Conservation (phyloP, 2,329 filamentous ascomycete species). For the Teratosphaeria epicoccoides region DNA sequence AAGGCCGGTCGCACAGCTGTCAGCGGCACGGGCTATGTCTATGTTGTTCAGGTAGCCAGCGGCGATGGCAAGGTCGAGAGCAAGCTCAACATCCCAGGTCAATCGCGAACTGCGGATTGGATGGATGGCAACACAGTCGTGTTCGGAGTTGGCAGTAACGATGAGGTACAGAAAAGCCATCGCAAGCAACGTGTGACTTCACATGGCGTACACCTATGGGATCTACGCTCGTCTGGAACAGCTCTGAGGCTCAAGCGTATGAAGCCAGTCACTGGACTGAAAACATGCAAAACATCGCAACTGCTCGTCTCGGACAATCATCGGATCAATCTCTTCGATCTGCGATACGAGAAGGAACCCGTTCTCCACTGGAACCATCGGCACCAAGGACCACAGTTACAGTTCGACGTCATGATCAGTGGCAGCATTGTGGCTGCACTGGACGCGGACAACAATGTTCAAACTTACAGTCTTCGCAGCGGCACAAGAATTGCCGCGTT, state of each 20-base stretch:
- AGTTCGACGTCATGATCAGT: slow-evolving; percentile 3
- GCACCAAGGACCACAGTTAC: slow-evolving; percentile 10
- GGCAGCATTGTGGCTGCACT: slow-evolving; percentile 13
- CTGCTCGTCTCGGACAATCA: slow-evolving; percentile 10
- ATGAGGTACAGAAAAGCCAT: not conserved
- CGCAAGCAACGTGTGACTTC: not conserved
- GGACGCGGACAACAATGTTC: slow-evolving; percentile 12
- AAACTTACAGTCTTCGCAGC: slow-evolving; percentile 14
- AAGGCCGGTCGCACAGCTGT: not conserved
- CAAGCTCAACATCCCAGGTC: slow-evolving; percentile 9
- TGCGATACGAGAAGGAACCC: slow-evolving; percentile 6
- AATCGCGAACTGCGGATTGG: slow-evolving; percentile 12
- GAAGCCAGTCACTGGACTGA: slow-evolving; percentile 9
- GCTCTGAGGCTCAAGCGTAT: slow-evolving; percentile 4
- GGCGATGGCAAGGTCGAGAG: slow-evolving; percentile 15
- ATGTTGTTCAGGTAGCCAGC: not conserved
- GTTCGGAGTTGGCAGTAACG: slow-evolving; percentile 2
- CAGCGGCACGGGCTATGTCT: slow-evolving; percentile 3
- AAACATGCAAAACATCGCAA: slow-evolving; percentile 1
- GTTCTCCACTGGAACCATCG: slow-evolving; percentile 6
- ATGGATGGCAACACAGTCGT: slow-evolving; percentile 20
- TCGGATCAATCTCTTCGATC: slow-evolving; percentile 10
- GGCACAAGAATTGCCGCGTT: slow-evolving; percentile 12
- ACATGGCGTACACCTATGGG: slow-evolving; percentile 20
- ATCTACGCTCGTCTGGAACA: slow-evolving; percentile 10